phyloP scores from a whole-genome alignment of 2,329 filamentous ascomycete genomes.

The Metarhizium brunneum region DNA sequence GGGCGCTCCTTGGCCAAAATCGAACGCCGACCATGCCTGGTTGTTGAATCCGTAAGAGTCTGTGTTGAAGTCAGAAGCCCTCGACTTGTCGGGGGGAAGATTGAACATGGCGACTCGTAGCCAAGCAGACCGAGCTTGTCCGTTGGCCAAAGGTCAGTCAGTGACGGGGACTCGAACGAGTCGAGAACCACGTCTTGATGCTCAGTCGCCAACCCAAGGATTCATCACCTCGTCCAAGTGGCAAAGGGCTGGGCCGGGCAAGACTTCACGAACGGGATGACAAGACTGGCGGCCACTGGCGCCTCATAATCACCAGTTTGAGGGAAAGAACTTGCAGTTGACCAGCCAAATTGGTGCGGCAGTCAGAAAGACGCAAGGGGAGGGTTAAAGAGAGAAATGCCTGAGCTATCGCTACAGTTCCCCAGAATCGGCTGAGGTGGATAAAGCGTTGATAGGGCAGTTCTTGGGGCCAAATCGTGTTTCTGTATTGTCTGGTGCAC shows the following conservation, averaged over 20 bases:
- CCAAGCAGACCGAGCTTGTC: conserved; percentile 22
- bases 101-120: conserved; percentile 28
- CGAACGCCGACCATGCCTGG: conserved; percentile 23
- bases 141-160: conserved; percentile 24
- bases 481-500: background rate
- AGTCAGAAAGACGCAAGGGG: conserved; percentile 11
- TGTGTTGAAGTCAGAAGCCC: conserved; percentile 18
- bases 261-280: conserved; percentile 20
- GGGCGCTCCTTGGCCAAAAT: conserved; percentile 15
- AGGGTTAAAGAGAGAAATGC: conserved; percentile 7
- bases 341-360: conserved; percentile 2
- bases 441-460: conserved; percentile 11
- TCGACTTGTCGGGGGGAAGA: conserved; percentile 22
- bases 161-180: conserved; percentile 28
- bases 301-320: conserved; percentile 27
- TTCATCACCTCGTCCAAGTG: conserved; percentile 27
- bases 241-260: conserved; percentile 21
- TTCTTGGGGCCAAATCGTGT: conserved; percentile 5
- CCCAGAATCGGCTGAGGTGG: conserved; percentile 13
- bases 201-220: conserved; percentile 24
- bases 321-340: conserved; percentile 14
- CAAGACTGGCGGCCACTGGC: conserved; percentile 21
- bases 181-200: conserved; percentile 27
- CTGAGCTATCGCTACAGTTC: conserved; percentile 11
- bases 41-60: conserved; percentile 21